Evolutionary conservation across 2,329 filamentous ascomycete species (phyloP), one percentile per base, ranked within the genome.

Genomic region (Colletotrichum liriopes): DNA sequence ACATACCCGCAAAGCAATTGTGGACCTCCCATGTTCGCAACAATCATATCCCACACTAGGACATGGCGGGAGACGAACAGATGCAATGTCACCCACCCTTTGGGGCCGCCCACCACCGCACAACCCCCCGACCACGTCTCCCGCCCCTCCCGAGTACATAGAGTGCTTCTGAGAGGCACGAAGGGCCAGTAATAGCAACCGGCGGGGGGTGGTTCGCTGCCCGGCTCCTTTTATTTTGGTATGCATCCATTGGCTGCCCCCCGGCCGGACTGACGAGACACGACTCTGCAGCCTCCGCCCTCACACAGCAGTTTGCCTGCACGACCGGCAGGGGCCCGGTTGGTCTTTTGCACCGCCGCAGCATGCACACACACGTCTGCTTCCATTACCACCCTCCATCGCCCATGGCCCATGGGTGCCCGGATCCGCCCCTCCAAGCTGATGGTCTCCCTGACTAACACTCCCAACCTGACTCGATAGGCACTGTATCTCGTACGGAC

Each of bases 291-390:
- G 55, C 67, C 71, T 73, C 71, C 55, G 55, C 54, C 49, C 54
- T 66, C 55, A 37, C 39, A 69, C 63, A 68, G 68, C 39, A 68
- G 63, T 59, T 73, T 70, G 63, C 49, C 72, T 72, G 72, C 64
- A 65, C 69, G 54, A 69, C 58, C 23, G 20, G 52, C 62, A 64
- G 72, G 71, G 65, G 35, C 37, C 32, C 37, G 26, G 39, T 64
- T 65, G 61, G 45, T 35, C 61, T 64, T 61, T 60, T 72, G 72
- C 72, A 73, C 67, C 71, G 71, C 71, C 71, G 71, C 71, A 71
- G 51, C 55, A 66, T 52, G 32, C 45, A 51, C 51, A 62, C 60
- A 51, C 47, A 47, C 47, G 62, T 41, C 55, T 45, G 59, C 63
- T 60, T 55, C 55, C 54, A 55, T 39, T 37, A 56, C 39, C 54